A percentile compares a stretch with the other conserved stretches of the same genome.
Evolutionary conservation across 495 filamentous ascomycete genomes (phyloP).

Genomic region (Apiosordaria backusii): DNA sequence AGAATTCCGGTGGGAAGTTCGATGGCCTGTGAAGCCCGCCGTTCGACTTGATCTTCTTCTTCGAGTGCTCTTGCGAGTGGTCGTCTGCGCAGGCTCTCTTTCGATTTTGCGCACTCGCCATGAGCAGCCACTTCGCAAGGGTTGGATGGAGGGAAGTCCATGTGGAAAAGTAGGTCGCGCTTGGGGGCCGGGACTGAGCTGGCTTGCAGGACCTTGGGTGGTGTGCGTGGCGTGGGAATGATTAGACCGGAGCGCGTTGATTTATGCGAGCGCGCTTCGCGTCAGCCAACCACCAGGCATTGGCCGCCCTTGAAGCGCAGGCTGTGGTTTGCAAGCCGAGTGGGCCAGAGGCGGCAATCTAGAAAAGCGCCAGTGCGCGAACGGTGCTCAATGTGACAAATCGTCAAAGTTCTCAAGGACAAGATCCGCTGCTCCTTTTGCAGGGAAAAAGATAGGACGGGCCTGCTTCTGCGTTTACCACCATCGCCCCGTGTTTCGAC

Average conservation of each 20-base stretch:
- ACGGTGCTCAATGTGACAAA: too few species aligned
- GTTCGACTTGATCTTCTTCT: constrained; percentile 22
- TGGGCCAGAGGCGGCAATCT: too few species aligned
- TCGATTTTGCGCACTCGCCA: constrained; percentile 17
- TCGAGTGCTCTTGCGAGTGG: constrained; percentile 17
- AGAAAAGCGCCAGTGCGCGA: too few species aligned
- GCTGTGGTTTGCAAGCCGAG: too few species aligned
- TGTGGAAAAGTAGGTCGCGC: constrained; percentile 7
- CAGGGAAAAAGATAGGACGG: too few species aligned
- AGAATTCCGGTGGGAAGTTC: constrained; percentile 31
- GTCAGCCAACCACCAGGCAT: too few species aligned
- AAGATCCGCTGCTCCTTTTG: too few species aligned
- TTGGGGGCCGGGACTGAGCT: constrained; percentile 8
- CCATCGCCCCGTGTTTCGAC: too few species aligned
- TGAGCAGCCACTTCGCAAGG: constrained; percentile 9
- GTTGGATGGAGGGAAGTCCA: constrained; percentile 5
- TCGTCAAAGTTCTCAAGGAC: too few species aligned
- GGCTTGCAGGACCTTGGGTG: constrained; percentile 7
- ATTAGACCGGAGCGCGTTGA: constrained; percentile 12
- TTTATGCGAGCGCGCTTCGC: too few species aligned
- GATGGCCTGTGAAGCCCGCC: constrained; percentile 13
- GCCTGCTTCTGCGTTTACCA: too few species aligned
- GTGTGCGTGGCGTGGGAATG: constrained; percentile 3
- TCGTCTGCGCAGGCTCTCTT: constrained; percentile 16
- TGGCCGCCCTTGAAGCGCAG: too few species aligned